phyloP scores from a whole-genome alignment of 345 rosid genomes.

The Psidium guajava region DNA sequence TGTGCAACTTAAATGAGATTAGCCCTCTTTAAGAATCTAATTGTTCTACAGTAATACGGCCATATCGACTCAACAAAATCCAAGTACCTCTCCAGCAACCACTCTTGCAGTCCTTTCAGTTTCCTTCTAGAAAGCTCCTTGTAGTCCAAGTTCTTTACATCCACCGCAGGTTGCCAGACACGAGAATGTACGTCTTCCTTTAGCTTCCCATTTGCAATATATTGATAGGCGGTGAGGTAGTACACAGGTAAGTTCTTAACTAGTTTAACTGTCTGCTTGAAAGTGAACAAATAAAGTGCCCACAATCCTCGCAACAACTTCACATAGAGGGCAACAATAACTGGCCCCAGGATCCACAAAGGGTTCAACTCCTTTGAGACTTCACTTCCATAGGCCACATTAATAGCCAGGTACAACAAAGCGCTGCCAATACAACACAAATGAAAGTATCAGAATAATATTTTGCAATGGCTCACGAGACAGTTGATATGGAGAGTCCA shows the following conservation, averaged over 20 bases:
- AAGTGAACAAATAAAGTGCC: conserved; percentile 62
- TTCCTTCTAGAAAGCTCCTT: conserved; percentile 40
- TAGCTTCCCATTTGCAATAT: conserved; percentile 52
- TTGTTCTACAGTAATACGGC: conserved; percentile 92
- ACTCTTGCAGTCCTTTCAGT: conserved; percentile 42
- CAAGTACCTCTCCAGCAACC: conserved; percentile 61
- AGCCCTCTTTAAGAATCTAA: conserved; percentile 90
- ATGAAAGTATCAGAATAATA: not conserved
- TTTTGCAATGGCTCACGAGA: not conserved
- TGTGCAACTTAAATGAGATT: conserved; percentile 40
- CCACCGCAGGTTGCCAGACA: conserved; percentile 43
- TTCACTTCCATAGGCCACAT: conserved; percentile 49
- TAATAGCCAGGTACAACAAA: conserved; percentile 58
- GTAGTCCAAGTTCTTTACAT: conserved; percentile 53
- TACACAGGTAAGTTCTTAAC: conserved; percentile 48
- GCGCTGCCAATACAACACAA: conserved; percentile 30
- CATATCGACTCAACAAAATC: conserved; percentile 80
- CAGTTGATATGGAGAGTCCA: not conserved
- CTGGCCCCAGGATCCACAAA: conserved; percentile 76
- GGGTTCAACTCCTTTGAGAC: conserved; percentile 81
- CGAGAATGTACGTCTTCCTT: conserved; percentile 34
- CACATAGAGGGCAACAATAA: conserved; percentile 51
- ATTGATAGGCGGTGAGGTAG: conserved; percentile 35
- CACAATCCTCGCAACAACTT: conserved; percentile 58
- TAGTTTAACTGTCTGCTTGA: conserved; percentile 45